Evolutionary conservation across 192 early-diverging fungal genomes (phyloP).

Genomic region (Gamsiella multidivaricata): DNA sequence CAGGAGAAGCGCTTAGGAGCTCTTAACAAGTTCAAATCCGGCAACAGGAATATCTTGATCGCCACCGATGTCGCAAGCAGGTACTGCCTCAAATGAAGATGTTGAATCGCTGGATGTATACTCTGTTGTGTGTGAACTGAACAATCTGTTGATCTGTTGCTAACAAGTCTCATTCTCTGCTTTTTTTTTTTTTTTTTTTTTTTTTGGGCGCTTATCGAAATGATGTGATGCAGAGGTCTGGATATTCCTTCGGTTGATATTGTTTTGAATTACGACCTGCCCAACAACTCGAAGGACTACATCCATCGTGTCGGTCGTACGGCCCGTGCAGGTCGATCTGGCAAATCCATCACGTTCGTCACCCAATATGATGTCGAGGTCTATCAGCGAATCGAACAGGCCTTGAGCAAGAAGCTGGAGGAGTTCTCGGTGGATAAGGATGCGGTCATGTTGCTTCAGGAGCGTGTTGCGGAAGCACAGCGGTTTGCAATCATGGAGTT

Average conservation of each 20-base stretch:
- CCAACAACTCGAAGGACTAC: conserved; percentile 88
- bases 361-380: conserved; percentile 96
- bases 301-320: conserved; percentile 90
- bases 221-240: conserved; percentile 67
- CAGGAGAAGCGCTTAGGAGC: conserved; percentile 95
- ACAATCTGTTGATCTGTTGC: too few species aligned
- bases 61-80: conserved; percentile 95
- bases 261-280: conserved; percentile 97
- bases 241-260: conserved; percentile 97
- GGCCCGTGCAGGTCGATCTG: conserved; percentile 84
- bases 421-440: conserved; percentile 86
- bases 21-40: conserved; percentile 94
- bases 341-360: conserved; percentile 84
- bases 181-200: conserved; percentile 5
- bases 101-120: too few species aligned
- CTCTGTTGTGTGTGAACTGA: too few species aligned
- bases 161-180: too few species aligned
- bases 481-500: conserved; percentile 88
- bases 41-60: conserved; percentile 87
- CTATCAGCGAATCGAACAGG: conserved; percentile 93
- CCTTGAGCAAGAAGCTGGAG: conserved; percentile 87
- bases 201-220: neutral
- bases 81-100: conserved; percentile 29
- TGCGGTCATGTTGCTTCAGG: conserved; percentile 90
- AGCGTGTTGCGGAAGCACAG: conserved; percentile 92